Evolutionary conservation across 1,284 basidiomycete genomes (phyloP).

Genomic region (Cystobasidium sp.): DNA sequence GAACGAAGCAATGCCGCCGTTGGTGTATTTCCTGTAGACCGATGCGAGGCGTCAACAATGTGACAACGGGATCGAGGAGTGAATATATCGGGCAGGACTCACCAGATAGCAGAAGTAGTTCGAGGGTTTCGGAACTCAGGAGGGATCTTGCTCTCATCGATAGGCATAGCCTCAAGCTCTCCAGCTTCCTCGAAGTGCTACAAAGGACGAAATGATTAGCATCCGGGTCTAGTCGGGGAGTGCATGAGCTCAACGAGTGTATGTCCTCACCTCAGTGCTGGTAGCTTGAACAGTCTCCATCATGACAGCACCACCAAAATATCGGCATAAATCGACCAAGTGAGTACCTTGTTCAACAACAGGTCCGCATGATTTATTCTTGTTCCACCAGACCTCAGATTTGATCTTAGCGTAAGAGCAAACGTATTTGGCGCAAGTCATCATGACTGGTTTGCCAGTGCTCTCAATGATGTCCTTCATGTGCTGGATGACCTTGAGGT

Average conservation of each 20-base stretch:
- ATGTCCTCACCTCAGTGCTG: conserved; percentile 47
- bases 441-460: conserved; percentile 95
- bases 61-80: neutral
- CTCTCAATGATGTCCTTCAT: conserved; percentile 97
- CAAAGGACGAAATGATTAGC: neutral
- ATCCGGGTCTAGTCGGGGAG: conserved; percentile 68
- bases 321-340: conserved; percentile 66
- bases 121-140: conserved; percentile 70
- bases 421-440: conserved; percentile 92
- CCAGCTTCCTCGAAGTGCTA: conserved; percentile 90
- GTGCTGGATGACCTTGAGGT: conserved; percentile 91
- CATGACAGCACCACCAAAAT: conserved; percentile 97
- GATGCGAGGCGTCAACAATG: conserved; percentile 46
- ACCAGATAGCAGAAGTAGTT: conserved; percentile 59
- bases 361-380: conserved; percentile 85
- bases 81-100: neutral
- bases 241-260: conserved; percentile 55
- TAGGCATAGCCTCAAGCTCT: conserved; percentile 73
- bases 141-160: conserved; percentile 78
- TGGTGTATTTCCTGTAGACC: conserved; percentile 79
- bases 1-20: conserved; percentile 86
- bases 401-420: conserved; percentile 85
- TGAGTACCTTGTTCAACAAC: conserved; percentile 96
- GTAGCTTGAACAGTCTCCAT: conserved; percentile 71
- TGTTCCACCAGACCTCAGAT: conserved; percentile 94